A percentile compares a stretch with the other conserved stretches of the same genome.
Evolutionary conservation across 768 basidiomycete species (phyloP).

Genomic region (Leucocoprinus sp.): DNA sequence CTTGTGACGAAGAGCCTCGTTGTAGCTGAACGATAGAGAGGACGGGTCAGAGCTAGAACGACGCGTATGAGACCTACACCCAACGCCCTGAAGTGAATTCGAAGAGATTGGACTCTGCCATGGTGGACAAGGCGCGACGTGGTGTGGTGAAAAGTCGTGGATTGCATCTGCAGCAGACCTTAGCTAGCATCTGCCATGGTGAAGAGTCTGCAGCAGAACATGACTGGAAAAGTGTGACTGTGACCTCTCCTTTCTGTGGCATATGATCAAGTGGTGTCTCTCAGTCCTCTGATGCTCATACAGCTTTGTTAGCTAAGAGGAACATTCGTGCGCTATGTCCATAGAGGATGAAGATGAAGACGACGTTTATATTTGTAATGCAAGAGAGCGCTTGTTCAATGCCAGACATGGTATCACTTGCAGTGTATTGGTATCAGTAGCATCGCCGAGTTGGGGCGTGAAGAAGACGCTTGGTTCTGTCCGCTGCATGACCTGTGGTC

Average conservation of each 20-base stretch:
- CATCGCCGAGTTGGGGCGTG: constrained; percentile 57
- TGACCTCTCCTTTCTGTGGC: too few relatives aligned
- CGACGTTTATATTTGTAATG: constrained; percentile 59
- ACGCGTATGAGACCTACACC: constrained; percentile 31
- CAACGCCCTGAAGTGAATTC: constrained; percentile 35
- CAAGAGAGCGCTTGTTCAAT: constrained; percentile 70
- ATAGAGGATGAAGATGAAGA: constrained; percentile 35
- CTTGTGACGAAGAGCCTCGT: constrained; percentile 35
- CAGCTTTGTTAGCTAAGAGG: constrained; percentile 64
- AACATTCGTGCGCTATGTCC: constrained; percentile 57
- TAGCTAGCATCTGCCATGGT: too few relatives aligned
- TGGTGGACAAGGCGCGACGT: too few relatives aligned
- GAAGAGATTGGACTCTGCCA: too few relatives aligned
- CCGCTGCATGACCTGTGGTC: constrained; percentile 34
- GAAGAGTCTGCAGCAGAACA: too few relatives aligned
- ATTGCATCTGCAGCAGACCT: too few relatives aligned
- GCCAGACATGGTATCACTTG: constrained; percentile 77
- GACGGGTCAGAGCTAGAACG: constrained; percentile 21
- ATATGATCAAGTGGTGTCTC: too few relatives aligned
- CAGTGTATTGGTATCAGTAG: constrained; percentile 67
- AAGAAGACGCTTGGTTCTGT: constrained; percentile 81
- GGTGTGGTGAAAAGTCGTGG: too few relatives aligned
- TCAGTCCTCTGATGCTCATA: constrained; percentile 64
- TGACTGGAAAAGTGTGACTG: too few relatives aligned
- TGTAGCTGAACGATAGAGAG: constrained; percentile 25